Evolutionary conservation across 129 eudicot genomes (phyloP), one percentile per base, ranked within the genome.

Genomic region (Flaveria sonorensis): DNA sequence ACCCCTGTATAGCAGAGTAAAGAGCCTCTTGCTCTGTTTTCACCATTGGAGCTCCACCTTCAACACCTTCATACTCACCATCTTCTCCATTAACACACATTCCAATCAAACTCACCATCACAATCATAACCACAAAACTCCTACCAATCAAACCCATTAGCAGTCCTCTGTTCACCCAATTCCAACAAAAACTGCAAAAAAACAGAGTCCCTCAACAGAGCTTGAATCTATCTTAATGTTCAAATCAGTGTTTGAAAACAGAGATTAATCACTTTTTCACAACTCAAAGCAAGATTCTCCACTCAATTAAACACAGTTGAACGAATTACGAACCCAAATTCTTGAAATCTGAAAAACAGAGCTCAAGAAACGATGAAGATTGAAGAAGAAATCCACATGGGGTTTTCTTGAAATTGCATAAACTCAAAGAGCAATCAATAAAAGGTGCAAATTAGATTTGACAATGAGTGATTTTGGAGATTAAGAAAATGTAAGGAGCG

Each of bases 1-100:
- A 89, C 18, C 91, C 96, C 70, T 92, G 93, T 73, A 92, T 86
- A 20, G 93, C 86, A 67, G 80, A 61, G 76, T 86, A 89, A 8
- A 92, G 57, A 79, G 90, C 88, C 30, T 84, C 86, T 70, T 86
- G 87, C 75, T 92, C 97, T 81, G 87, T 68, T 87, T 76, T 85
- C 88, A 75, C 86, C 97, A 92, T 92, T 69, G 87, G 90, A 81
- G 91, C 89, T 63, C 59, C 87, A 6, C 59, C 78, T 15, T 32
- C 69, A n/a, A 65, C 85, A 68, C 61, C 87, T 63, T 45, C 79
- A 53, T 64, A 63, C 20, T 63, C 69, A 14, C 69, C 82, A 21
- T 26, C 45, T 50, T 88, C 86, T 56, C 87, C 92, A 76, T 74
- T 61, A 13, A 81, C 26, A 53, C 87, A 74, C 64, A 46, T 24